phyloP scores from a whole-genome alignment of 2,329 filamentous ascomycete species.

The Sclerotinia sclerotiorum region DNA sequence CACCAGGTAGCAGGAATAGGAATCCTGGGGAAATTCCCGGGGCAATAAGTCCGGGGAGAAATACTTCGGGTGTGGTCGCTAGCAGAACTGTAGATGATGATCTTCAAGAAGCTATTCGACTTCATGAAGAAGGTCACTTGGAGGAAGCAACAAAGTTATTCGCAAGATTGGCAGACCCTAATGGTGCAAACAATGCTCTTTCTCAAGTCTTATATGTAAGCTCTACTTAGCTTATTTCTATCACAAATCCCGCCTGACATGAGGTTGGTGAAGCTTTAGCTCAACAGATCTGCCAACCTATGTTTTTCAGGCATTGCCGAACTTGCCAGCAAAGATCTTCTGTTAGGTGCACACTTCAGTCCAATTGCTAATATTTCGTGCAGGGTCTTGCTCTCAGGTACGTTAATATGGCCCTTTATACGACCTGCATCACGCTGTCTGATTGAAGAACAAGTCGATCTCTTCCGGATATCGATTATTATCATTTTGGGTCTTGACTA shows the following conservation, averaged over 20 bases:
- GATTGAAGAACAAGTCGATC: conserved; percentile 3
- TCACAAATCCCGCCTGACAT: not conserved
- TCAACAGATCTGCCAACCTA: not conserved
- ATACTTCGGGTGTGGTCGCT: conserved; percentile 43
- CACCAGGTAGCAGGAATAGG: conserved; percentile 29
- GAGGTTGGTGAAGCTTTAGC: conserved; percentile 12
- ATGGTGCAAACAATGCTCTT: conserved; percentile 85
- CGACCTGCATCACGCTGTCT: conserved; percentile 23
- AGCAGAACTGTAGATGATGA: conserved; percentile 61
- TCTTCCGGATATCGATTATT: conserved; percentile 11
- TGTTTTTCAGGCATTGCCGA: not conserved
- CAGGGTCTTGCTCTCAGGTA: conserved; percentile 79
- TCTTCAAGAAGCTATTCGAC: conserved; percentile 92
- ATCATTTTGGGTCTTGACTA: conserved; percentile 11
- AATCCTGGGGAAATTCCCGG: conserved; percentile 13
- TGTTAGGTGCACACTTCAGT: conserved; percentile 8
- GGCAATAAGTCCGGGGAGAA: conserved; percentile 23
- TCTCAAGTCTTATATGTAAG: conserved; percentile 81
- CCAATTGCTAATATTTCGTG: conserved; percentile 14
- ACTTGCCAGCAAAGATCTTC: conserved; percentile 19
- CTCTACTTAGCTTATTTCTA: not conserved
- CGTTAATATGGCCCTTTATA: conserved; percentile 41
- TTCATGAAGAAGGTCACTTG: conserved; percentile 84
- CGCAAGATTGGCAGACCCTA: conserved; percentile 75
- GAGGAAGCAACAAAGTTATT: conserved; percentile 82